Evolutionary conservation across 148 eudicot genomes (phyloP), one percentile per base, ranked within the genome.

Genomic region (Fagopyrum tataricum): DNA sequence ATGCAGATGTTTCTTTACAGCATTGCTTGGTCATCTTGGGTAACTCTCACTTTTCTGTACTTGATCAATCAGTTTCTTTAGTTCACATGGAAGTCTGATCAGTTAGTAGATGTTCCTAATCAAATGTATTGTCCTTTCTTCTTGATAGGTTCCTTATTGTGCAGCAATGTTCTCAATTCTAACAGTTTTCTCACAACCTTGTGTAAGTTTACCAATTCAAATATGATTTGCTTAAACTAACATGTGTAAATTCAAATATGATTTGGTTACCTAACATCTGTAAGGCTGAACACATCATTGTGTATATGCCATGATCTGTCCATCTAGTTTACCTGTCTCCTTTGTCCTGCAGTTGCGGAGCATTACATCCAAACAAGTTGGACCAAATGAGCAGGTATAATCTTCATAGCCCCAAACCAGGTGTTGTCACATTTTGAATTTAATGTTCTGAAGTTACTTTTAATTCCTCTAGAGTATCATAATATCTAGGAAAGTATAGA

Each of bases 1-100:
- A 72, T 78, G 84, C 88, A 88, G 92, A 81, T 88, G 76, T 66
- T 83, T 41, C 88, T 88, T 43, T 81, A 82, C 79, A 81, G 89
- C 77, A 61, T 84, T 70, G 92, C 92, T 0, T 88, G 92, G 92
- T 74, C 84, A 23, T 76, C 92, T 24, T 86, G 88, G 92, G 89
- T 88, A 88, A 70, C 9, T 21, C 48, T 66, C 3, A 12, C 37
- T 64, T 42, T 13, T 37, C 15, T 18, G 43, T 20, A 46, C 69
- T 64, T 39, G 67, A 26, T 2, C 24, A 61, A n/a, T 58, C 41
- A 1, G 7, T 31, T 7, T 42, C 15, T 64, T 26, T 31, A 31
- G 9, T 20, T 67, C 3, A 67, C 3, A 7, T 15, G 14, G 17
- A 2, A 40, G 13, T 39, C 46, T 39, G 39, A 67, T 67, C 39